Base-by-base conservation (phyloP, 768 basidiomycete genomes). In the Amanita brunnescens region DNA sequence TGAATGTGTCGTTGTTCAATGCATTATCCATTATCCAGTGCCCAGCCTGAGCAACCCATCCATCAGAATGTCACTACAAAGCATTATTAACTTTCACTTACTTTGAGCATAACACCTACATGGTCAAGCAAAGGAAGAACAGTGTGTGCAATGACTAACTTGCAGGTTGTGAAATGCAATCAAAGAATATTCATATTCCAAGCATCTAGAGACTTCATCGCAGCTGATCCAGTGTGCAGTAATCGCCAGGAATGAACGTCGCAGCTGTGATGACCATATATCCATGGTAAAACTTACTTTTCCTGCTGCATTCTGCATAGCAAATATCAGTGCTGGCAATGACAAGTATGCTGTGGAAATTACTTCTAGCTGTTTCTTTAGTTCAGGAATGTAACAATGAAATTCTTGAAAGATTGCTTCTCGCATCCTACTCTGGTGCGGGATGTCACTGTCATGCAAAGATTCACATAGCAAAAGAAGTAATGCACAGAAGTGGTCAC, bases 151-250 rank as follows among this genome's bases (percentile, higher is more conserved):
- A 47, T 24, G 21, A 14, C 30, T 32, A 9, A 21, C 45, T 10
- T 30, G 45, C n/a, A 47, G n/a, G 26, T 32, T 18, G 20, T 47
- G 45, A 26, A 47, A 47, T 18, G 30, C 26, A 32, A 47, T 26
- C 8, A 47, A 26, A 5, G 45, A 18, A 5, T 6, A 13, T 7
- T 8, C 6, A 12, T 14, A 24, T 18, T 24, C 16, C 6, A 45
- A 21, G 16, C 20, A 42, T 14, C 14, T 10, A 20, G 45, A 30
- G 26, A 26, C 6, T 32, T 20, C 45, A 47, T 47, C 26, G 8
- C 45, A n/a, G 23, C 18, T 26, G 21, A 47, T 26, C 45, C 45
- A 47, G 45, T 47, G 45, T 20, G 45, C 26, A 12, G 45, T 47
- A 12, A 47, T 32, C n/a, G 26, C 45, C 45, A 47, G 45, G 24